Conservation (phyloP, 805 yeast genomes). For the Candida arabinofermentans region DNA sequence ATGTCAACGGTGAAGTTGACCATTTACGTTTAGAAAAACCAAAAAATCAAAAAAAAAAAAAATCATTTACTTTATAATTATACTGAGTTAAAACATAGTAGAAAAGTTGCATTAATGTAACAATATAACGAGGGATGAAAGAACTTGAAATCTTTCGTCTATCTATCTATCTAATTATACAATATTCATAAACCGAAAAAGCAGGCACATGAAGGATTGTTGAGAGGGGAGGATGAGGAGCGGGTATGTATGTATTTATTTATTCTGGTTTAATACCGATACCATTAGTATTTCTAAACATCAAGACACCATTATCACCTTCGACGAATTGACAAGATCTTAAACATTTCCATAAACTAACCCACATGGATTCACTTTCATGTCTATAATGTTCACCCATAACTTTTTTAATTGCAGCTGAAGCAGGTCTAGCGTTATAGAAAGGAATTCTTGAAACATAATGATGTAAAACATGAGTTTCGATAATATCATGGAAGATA, state of each 20-base stretch:
- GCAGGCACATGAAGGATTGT: too few relatives aligned
- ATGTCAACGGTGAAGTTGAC: too few relatives aligned
- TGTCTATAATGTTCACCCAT: constrained; percentile 50
- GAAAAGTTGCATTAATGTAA: too few relatives aligned
- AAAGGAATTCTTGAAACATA: constrained; percentile 53
- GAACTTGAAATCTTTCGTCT: too few relatives aligned
- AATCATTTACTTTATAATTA: too few relatives aligned
- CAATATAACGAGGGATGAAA: too few relatives aligned
- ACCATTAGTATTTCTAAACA: constrained; percentile 59
- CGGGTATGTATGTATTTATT: background rate
- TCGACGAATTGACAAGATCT: constrained; percentile 72
- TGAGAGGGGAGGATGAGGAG: too few relatives aligned
- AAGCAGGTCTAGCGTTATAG: constrained; percentile 52
- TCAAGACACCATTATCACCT: constrained; percentile 60
- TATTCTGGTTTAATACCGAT: constrained; percentile 35
- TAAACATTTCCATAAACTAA: constrained; percentile 49
- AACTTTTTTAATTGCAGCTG: constrained; percentile 46
- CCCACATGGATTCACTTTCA: constrained; percentile 54
- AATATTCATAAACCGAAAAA: too few relatives aligned
- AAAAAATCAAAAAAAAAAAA: too few relatives aligned
- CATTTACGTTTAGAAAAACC: too few relatives aligned
- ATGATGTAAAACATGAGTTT: constrained; percentile 56
- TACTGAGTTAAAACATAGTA: too few relatives aligned
- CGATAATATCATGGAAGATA: constrained; percentile 55
- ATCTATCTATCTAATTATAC: too few relatives aligned